Base-by-base conservation (phyloP, 2,329 filamentous ascomycete species). In the Phaeosphaeriaceae sp. region DNA sequence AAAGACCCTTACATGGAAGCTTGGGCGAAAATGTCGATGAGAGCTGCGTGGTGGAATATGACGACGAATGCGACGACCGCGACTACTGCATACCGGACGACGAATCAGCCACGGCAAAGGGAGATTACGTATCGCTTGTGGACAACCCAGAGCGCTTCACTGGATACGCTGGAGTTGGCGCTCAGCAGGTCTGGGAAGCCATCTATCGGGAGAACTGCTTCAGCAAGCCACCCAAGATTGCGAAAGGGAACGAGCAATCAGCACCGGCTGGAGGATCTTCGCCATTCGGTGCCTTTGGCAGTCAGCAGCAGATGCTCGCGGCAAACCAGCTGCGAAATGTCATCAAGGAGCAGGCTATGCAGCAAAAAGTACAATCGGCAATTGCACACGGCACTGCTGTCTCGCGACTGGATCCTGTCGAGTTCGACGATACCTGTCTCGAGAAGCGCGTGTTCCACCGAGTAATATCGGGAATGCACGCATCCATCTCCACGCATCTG, bases 401-500 rank as follows among this genome's bases (percentile, higher is more conserved):
- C 2, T 84, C 85, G 0, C 87, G 89, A 50, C 84, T 88, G 49
- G 84, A 88, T 51, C 85, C 86, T 69, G 82, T 94, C 51, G 91
- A 95, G 65, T 84, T 89, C 49, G 93, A 97, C 67, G 94, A 97
- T 68, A 92, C 97, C 74, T 99, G 95, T 72, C 82, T 99, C 23
- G 95, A 99, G 83, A 98, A 99, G 85, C 91, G 95, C n/a, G 95
- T 98, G 40, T 99, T 99, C 78, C 95, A 98, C 80, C 88, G 94
- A 7, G 89, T 99, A 63, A 88, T 99, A 62, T 97, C 93, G 52
- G 95, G 95, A 46, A 97, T 99, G 95, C 95, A 99, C 78, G 93
- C 95, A 17, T 97, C 94, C 64, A 99, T 99, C 77, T 97, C 93
- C 65, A 92, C 94, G 0, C 95, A 99, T 79, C 83, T 99, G 44